Base-by-base conservation (phyloP, 2,329 filamentous ascomycete species). In the Fusarium sp. region DNA sequence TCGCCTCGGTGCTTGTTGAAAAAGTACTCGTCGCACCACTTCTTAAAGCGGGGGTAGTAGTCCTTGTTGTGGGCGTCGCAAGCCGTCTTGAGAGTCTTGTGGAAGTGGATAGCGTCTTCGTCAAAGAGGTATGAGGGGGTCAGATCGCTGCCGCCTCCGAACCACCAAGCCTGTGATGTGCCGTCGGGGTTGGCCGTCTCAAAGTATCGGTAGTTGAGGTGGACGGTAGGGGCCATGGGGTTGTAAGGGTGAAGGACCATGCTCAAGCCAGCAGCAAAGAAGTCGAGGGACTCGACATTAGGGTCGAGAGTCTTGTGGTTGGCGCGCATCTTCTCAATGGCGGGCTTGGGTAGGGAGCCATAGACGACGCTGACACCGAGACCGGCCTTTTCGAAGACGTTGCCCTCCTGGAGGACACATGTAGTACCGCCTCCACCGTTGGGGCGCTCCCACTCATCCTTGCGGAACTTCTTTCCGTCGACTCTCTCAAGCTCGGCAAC, bases 11-110 rank as follows among this genome's bases (percentile, higher is more conserved):
- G 96, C 82, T 95, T 96, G 83, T 98, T 93, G 86, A 89, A 92
- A 85, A 99, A 99, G 86, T 99, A 99, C 78, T 97, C 91, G 82
- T 99, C 96, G 82, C 96, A 99, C 96, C 96, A 99, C 81, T 93
- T 92, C 87, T 99, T 99, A 89, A 98, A 99, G 62, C 92, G 91
- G 14, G 94, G 92, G 83, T 97, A 99, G 87, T 98, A 99, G 40
- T 88, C 89, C 82, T 93, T 94, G 85, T 98, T 94, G 83, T 99
- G 96, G 76, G 93, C 92, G 83, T 99, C 96, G 84, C 96, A 99
- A 20, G 93, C 93, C 54, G 94, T 91, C 85, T 98, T 98, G 79
- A 99, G 92, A 3, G 93, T 94, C 82, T 91, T 91, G 87, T 99
- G 96, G 89, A 99, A 99, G 83, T 98, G 96, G 67, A 97, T 93